Evolutionary conservation across 164 flowering plant genomes (phyloP).

Genomic region (Pachysandra terminalis): DNA sequence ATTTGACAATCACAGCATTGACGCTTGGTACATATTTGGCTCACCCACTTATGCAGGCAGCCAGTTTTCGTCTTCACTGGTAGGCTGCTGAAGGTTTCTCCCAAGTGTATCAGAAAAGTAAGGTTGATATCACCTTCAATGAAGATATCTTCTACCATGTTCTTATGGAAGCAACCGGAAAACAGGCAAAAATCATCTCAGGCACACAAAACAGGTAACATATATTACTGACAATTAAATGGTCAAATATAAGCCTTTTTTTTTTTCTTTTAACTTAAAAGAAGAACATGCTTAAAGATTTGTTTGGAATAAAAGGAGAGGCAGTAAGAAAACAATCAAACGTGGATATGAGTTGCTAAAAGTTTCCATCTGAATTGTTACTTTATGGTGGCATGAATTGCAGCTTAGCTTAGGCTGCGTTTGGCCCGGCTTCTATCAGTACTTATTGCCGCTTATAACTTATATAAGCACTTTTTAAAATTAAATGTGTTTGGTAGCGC

Average conservation of each 20-base stretch:
- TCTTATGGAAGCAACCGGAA: too few relatives aligned
- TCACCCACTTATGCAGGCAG: slow-evolving; percentile 89
- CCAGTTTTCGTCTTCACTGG: slow-evolving; percentile 87
- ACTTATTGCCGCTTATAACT: too few relatives aligned
- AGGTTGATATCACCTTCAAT: too few relatives aligned
- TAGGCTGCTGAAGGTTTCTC: slow-evolving; percentile 23
- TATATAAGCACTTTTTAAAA: too few relatives aligned
- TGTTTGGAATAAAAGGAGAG: background rate
- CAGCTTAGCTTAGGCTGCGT: too few relatives aligned
- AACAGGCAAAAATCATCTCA: too few relatives aligned
- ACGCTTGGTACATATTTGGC: slow-evolving; percentile 79
- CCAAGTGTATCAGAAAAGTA: background rate
- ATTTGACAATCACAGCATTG: slow-evolving; percentile 59
- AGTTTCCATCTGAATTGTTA: too few relatives aligned
- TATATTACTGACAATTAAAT: background rate
- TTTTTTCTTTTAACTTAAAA: background rate
- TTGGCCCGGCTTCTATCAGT: too few relatives aligned
- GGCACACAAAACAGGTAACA: background rate
- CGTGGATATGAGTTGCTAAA: too few relatives aligned
- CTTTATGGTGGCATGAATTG: too few relatives aligned
- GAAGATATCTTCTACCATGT: too few relatives aligned
- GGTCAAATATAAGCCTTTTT: background rate
- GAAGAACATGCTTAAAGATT: background rate
- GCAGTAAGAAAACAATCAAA: background rate
- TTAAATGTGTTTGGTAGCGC: too few relatives aligned